These are phyloP conservation scores for Cucurbita moschata DNA, from an alignment of 306 rosid species.

Conservation along the genomic window DNA sequence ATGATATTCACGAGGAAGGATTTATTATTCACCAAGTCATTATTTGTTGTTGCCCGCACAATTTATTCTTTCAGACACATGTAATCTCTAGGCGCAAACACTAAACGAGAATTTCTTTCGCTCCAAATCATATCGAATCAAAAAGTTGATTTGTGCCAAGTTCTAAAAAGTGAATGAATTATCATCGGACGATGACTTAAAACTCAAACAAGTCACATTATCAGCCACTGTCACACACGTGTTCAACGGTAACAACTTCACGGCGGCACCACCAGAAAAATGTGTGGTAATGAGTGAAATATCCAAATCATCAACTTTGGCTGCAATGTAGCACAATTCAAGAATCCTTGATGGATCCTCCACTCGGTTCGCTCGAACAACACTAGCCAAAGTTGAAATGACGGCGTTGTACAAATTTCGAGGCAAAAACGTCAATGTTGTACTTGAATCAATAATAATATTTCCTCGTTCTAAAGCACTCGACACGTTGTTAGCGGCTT, in stretches of 20 bases:
- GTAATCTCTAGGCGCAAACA: conserved; percentile 14
- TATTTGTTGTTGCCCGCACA: too few species aligned
- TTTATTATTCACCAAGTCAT: too few species aligned
- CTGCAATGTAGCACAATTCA: conserved; percentile 23
- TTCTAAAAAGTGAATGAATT: conserved; percentile 19
- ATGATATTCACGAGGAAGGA: too few species aligned
- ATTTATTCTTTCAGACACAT: too few species aligned
- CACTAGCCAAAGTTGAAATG: too few species aligned
- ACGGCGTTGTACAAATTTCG: too few species aligned
- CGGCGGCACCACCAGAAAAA: conserved; percentile 30
- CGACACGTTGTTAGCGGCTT: too few species aligned
- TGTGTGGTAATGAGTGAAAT: conserved; percentile 27
- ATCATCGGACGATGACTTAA: background rate
- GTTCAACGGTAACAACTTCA: conserved; percentile 19
- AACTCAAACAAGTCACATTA: conserved; percentile 23
- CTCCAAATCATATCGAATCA: conserved; percentile 29
- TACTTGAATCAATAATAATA: too few species aligned
- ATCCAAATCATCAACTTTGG: background rate
- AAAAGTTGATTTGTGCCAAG: conserved; percentile 38
- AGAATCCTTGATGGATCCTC: too few species aligned
- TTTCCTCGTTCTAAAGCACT: too few species aligned
- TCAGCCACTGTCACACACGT: conserved; percentile 15
- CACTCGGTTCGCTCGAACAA: too few species aligned
- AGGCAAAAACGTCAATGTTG: too few species aligned
- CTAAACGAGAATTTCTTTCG: conserved; percentile 18